Evolutionary conservation across 2,329 filamentous ascomycete species (phyloP), one percentile per base, ranked within the genome.

Genomic region (Pseudocercospora pini-densiflorae): DNA sequence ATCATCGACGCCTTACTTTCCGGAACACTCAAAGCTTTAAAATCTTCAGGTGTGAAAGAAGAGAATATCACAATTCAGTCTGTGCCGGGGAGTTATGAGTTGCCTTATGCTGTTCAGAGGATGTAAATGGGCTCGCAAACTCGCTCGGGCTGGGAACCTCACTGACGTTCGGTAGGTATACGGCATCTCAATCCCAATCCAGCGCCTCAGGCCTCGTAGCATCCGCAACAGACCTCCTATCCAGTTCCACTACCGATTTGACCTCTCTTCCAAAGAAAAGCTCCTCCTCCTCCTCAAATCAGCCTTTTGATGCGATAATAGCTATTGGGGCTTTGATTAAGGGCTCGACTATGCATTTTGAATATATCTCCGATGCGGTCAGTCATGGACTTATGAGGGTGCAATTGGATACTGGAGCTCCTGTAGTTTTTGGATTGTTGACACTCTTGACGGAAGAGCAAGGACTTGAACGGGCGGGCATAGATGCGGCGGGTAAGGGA

Each of bases 321-420:
- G 93, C 95, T 61, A 92, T 99, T 72, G 95, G 95, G 63, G 94
- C 97, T 64, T 88, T 99, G 68, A 97, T 99, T 83, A 99, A 99
- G 84, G 95, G 95, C 79, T 92, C 97, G 81, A 98, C 95, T 6
- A 97, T 97, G 93, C 95, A 99, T 82, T 99, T 99, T 77, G 95
- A 99, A 82, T 98, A 99, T 83, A 99, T 99, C 75, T 87, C 94
- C 49, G 95, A 98, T 71, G 88, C 92, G 47, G 93, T 96, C 6
- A 93, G 89, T 65, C 92, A 97, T 68, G 95, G 93, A 6, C 85
- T 99, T 68, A 99, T 99, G 95, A 89, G 92, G 70, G 89, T 98
- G 66, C 93, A 97, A 80, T 85, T 98, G 63, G 94, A 99, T 78
- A 89, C 89, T 9, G 92, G 92, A 53, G 88, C 97, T 59, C 95